Percentiles rank a stretch among this genome's conserved stretches.
phyloP scores from a whole-genome alignment of 371 early-diverging fungal genomes.

The Lichtheimia hyalospora region DNA sequence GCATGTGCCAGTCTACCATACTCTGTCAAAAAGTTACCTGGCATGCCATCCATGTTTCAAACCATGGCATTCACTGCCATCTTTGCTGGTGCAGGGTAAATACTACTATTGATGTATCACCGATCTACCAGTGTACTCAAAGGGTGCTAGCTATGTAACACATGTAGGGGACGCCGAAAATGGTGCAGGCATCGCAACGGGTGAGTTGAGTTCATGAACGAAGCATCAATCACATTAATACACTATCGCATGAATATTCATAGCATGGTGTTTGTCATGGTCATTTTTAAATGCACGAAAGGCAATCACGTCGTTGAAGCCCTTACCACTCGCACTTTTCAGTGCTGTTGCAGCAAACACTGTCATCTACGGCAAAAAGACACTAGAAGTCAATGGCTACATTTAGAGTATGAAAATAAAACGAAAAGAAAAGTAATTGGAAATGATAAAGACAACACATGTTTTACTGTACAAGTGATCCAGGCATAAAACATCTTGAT shows the following conservation, averaged over 20 bases:
- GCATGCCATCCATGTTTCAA: constrained; percentile 43
- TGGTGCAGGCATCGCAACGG: constrained; percentile 54
- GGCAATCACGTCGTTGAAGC: constrained; percentile 30
- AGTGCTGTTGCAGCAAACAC: constrained; percentile 30
- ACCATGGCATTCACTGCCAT: constrained; percentile 41
- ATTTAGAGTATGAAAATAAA: constrained; percentile 16
- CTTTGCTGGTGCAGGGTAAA: constrained; percentile 51
- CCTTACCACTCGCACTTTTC: constrained; percentile 37
- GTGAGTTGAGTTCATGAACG: constrained; percentile 13
- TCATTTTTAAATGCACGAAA: constrained; percentile 38
- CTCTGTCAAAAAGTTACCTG: constrained; percentile 32
- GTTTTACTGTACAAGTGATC: too few species aligned
- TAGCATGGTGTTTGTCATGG: constrained; percentile 55
- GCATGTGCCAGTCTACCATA: constrained; percentile 38
- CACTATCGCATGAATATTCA: too few species aligned
- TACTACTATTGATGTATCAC: neutral
- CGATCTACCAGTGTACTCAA: neutral
- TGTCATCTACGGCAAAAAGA: constrained; percentile 45
- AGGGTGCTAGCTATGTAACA: constrained; percentile 32
- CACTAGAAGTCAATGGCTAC: constrained; percentile 46
- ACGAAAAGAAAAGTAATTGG: too few species aligned
- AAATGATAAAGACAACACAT: too few species aligned
- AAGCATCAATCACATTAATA: neutral
- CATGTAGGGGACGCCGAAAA: constrained; percentile 47
- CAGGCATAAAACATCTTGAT: too few species aligned